Conservation (phyloP, 345 rosid genomes). For the Balakata baccata region DNA sequence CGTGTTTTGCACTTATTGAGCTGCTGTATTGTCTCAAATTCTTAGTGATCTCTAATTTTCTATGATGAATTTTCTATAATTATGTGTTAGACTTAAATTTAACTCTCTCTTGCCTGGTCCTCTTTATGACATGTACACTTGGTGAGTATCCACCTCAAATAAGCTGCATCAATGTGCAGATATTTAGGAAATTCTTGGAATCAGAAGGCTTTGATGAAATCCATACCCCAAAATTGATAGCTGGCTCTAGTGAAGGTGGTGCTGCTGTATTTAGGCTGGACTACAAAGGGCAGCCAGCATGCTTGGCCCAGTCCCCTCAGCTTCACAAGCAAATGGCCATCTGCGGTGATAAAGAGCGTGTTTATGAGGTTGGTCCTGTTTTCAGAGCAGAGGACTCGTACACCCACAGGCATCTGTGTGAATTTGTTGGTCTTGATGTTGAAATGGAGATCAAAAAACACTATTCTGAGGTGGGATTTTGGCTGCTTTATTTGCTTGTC, state of each 20-base stretch:
- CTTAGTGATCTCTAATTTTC: not conserved
- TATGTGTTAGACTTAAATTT: not conserved
- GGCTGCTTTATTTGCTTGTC: not conserved
- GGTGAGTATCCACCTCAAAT: not conserved
- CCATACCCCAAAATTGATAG: constrained; percentile 84
- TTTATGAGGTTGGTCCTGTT: constrained; percentile 84
- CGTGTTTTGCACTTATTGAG: not conserved
- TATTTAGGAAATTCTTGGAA: constrained; percentile 58
- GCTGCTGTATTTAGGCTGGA: constrained; percentile 87
- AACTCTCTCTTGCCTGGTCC: no score
- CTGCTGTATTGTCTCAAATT: not conserved
- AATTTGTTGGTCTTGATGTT: constrained; percentile 81
- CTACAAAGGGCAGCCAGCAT: constrained; percentile 85
- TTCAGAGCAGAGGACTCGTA: constrained; percentile 88
- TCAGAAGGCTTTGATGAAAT: constrained; percentile 63
- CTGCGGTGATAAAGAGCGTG: constrained; percentile 70
- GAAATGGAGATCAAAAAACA: constrained; percentile 81
- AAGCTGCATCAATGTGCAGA: constrained; percentile 35
- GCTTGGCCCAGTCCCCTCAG: constrained; percentile 94
- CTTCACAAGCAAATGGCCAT: constrained; percentile 92
- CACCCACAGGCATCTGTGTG: constrained; percentile 89
- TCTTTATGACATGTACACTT: not conserved
- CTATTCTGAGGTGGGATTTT: constrained; percentile 62
- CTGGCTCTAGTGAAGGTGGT: constrained; percentile 95
- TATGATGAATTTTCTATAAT: not conserved